phyloP scores from a whole-genome alignment of 139 green algal species.

The Chlorella sp. region DNA sequence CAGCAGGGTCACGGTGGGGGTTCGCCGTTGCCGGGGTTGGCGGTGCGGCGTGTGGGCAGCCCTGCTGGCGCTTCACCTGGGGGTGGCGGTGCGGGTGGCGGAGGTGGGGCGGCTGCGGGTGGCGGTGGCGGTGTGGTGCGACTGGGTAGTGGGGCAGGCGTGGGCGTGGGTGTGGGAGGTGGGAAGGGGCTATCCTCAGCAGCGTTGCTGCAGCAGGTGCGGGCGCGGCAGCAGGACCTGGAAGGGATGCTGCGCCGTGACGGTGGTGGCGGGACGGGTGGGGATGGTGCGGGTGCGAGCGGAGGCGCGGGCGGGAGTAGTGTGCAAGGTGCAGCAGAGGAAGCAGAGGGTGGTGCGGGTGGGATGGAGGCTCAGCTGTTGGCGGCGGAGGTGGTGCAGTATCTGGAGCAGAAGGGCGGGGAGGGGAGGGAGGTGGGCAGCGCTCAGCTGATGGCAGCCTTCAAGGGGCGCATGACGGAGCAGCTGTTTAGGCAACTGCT shows the following conservation, averaged over 20 bases:
- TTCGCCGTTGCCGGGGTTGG: too few relatives aligned
- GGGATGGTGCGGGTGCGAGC: not conserved
- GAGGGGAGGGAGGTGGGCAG: conserved; percentile 34
- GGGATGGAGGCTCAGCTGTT: conserved; percentile 21
- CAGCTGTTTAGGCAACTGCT: conserved; percentile 70
- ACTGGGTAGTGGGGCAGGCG: not conserved
- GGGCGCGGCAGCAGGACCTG: conserved; percentile 11
- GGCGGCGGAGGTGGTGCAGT: conserved; percentile 40
- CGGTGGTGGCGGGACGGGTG: not conserved
- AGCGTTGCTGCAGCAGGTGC: conserved; percentile 20
- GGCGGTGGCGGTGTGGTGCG: not conserved
- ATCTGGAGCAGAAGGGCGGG: conserved; percentile 24
- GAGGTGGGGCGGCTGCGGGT: not conserved
- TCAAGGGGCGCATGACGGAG: conserved; percentile 30
- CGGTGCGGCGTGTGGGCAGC: not conserved
- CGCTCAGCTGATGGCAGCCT: conserved; percentile 51
- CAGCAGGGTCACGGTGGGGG: too few relatives aligned
- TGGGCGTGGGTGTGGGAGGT: not conserved
- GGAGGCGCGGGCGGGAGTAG: not conserved
- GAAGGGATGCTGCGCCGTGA: too few relatives aligned
- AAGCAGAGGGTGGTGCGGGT: not conserved
- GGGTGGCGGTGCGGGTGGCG: not conserved
- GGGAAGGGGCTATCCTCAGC: not conserved
- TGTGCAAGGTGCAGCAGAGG: not conserved
- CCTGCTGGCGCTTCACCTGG: conserved; percentile 4